Evolutionary conservation across 108 stramenopile species (phyloP).

Genomic region (Thalassiosira profunda): DNA sequence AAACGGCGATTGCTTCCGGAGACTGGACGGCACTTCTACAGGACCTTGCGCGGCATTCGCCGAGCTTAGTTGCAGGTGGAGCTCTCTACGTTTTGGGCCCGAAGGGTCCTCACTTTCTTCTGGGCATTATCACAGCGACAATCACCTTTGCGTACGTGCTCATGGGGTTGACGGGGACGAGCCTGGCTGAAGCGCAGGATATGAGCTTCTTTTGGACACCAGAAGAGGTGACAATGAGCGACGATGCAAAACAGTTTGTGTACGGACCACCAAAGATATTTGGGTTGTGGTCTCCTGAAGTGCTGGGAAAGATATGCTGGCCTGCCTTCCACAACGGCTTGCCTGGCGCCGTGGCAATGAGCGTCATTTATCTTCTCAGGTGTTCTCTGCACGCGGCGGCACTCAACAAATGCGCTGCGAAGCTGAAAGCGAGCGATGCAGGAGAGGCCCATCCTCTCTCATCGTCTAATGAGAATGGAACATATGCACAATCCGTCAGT

Average conservation of each 20-base stretch:
- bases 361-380: constrained; percentile 73
- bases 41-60: constrained; percentile 53
- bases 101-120: constrained; percentile 56
- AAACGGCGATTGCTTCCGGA: constrained; percentile 40
- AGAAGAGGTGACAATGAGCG: constrained; percentile 56
- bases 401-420: constrained; percentile 61
- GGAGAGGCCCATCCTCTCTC: too few species aligned
- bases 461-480: background rate
- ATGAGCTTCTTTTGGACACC: constrained; percentile 65
- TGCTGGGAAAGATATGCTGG: constrained; percentile 56
- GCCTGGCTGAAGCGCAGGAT: constrained; percentile 55
- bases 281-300: constrained; percentile 35
- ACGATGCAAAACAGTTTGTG: background rate
- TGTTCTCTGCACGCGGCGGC: constrained; percentile 72
- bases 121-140: constrained; percentile 48
- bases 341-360: constrained; percentile 60
- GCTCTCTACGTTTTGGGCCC: constrained; percentile 63
- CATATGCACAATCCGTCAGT: background rate
- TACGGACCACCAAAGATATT: constrained; percentile 60
- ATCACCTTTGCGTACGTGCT: constrained; percentile 46
- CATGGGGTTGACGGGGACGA: constrained; percentile 46
- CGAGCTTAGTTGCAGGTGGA: constrained; percentile 53
- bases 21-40: constrained; percentile 23
- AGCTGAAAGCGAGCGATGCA: constrained; percentile 27
- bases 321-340: constrained; percentile 60